phyloP scores from a whole-genome alignment of 164 flowering plant species.

The Stephania yunnanensis region DNA sequence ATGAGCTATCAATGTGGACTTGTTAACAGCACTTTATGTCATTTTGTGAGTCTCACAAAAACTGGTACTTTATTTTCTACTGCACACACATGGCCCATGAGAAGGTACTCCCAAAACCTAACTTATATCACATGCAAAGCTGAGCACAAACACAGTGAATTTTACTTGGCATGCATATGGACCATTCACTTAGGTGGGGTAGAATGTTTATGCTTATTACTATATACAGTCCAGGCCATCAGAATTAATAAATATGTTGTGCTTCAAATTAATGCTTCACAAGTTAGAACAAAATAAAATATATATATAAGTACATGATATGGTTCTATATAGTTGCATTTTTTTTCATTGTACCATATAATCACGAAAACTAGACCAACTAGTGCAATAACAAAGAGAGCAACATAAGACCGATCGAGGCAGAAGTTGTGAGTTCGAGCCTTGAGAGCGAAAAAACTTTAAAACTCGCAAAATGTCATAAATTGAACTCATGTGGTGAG shows the following conservation, averaged over 20 bases:
- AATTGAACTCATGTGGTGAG: too few species aligned
- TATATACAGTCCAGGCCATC: background rate
- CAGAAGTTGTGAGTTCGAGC: too few species aligned
- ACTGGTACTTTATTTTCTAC: background rate
- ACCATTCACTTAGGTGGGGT: background rate
- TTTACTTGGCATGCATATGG: background rate
- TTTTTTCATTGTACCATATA: too few species aligned
- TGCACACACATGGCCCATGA: background rate
- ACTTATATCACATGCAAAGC: background rate
- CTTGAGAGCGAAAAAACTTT: too few species aligned
- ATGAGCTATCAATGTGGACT: background rate
- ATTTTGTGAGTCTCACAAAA: background rate
- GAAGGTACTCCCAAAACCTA: background rate
- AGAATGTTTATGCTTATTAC: background rate
- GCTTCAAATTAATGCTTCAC: background rate
- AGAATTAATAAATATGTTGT: background rate
- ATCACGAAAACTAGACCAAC: too few species aligned
- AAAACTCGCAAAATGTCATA: too few species aligned
- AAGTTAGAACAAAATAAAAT: too few species aligned
- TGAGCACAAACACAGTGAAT: background rate
- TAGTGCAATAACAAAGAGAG: too few species aligned
- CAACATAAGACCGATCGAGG: too few species aligned
- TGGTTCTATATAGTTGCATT: too few species aligned
- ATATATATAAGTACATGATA: too few species aligned
- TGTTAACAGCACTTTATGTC: background rate